Evolutionary conservation across 2,329 filamentous ascomycete species (phyloP).

Genomic region (Ascochyta clinopodiicola): DNA sequence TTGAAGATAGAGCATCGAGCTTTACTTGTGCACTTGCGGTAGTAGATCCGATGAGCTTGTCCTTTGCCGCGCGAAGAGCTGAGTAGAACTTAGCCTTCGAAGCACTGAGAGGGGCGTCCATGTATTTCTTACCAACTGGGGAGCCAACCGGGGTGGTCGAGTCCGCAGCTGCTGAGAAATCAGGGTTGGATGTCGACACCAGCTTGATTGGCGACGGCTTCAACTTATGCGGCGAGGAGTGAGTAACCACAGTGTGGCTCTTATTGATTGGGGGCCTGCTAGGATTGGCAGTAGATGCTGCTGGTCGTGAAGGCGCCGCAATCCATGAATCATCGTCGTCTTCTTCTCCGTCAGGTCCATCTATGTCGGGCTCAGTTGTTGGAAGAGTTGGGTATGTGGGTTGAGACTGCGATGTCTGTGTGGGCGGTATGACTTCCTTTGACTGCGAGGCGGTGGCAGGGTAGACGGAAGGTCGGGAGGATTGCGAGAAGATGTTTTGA

Average conservation of each 20-base stretch:
- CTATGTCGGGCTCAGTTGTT: constrained; percentile 27
- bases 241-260: constrained; percentile 63
- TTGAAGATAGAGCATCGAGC: constrained; percentile 58
- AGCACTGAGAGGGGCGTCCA: constrained; percentile 83
- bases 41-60: constrained; percentile 79
- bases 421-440: constrained; percentile 37
- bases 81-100: constrained; percentile 93
- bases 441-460: constrained; percentile 24
- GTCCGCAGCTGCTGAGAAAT: constrained; percentile 45
- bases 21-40: constrained; percentile 65
- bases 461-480: constrained; percentile 15
- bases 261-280: constrained; percentile 63
- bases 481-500: constrained; percentile 44
- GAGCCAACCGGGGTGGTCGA: constrained; percentile 66
- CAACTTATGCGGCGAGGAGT: constrained; percentile 47
- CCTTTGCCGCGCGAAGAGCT: constrained; percentile 85
- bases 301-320: constrained; percentile 61
- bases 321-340: constrained; percentile 62
- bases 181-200: constrained; percentile 53
- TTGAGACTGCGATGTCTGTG: constrained; percentile 38
- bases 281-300: constrained; percentile 32
- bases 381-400: constrained; percentile 52
- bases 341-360: constrained; percentile 20
- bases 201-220: constrained; percentile 52
- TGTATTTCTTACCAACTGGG: constrained; percentile 59